phyloP scores from a whole-genome alignment of 306 rosid species.

The Adenanthera pavonina region DNA sequence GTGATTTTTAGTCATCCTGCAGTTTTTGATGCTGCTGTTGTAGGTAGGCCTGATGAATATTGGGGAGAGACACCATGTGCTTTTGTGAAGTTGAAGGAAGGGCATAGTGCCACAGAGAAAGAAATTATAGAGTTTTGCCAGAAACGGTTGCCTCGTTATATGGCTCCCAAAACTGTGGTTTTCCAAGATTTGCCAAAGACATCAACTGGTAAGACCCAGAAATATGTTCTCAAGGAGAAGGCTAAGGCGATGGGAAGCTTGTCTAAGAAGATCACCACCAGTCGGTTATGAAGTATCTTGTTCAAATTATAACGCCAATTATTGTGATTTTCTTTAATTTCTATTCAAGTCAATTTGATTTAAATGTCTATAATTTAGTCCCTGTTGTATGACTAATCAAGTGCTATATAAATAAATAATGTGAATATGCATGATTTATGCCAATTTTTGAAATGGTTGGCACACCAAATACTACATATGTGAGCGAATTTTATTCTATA shows the following conservation, averaged over 20 bases:
- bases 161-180: constrained; percentile 79
- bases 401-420: no score
- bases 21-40: constrained; percentile 79
- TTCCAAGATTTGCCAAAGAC: constrained; percentile 82
- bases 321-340: no score
- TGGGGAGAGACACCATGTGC: constrained; percentile 98
- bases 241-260: constrained; percentile 82
- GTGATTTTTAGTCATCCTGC: constrained; percentile 73
- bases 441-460: no score
- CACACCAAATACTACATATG: no score
- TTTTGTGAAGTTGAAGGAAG: constrained; percentile 82
- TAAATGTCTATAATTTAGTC: no score
- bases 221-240: constrained; percentile 63
- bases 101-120: constrained; percentile 45
- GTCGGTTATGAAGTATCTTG: constrained; percentile 49
- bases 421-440: no score
- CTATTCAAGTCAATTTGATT: no score
- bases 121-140: constrained; percentile 69
- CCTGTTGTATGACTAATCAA: no score
- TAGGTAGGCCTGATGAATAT: constrained; percentile 77
- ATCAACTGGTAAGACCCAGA: constrained; percentile 86
- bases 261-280: constrained; percentile 46
- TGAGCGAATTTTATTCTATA: no score
- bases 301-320: background rate
- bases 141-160: constrained; percentile 67